These are phyloP conservation scores for Lactarius sp. DNA, from an alignment of 768 basidiomycete genomes.

Conservation along the genomic window DNA sequence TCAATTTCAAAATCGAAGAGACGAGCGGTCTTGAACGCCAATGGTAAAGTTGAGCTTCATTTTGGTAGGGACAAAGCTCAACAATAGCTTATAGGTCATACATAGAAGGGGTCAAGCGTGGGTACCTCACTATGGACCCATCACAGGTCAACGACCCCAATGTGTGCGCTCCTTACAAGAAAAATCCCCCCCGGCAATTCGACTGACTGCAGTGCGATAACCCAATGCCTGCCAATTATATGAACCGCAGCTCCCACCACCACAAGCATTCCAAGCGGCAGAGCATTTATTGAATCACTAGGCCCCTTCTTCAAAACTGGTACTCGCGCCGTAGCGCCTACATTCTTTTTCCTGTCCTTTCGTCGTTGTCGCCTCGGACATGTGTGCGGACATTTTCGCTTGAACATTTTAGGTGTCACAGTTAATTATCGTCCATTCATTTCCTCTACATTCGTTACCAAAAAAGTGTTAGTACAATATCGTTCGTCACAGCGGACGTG, in stretches of 20 bases:
- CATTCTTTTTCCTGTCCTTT: background rate
- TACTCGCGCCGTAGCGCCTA: background rate
- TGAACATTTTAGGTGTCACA: background rate
- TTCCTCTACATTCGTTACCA: background rate
- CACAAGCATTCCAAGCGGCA: background rate
- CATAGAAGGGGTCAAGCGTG: constrained; percentile 50
- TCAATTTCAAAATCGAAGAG: constrained; percentile 72
- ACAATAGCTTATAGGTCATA: constrained; percentile 49
- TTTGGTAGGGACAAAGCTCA: background rate
- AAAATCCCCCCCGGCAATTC: background rate
- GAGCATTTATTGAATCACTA: background rate
- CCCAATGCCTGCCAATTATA: background rate
- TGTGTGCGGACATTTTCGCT: background rate
- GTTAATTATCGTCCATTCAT: background rate
- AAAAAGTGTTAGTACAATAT: too few relatives aligned
- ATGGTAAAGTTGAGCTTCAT: constrained; percentile 42
- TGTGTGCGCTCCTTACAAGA: constrained; percentile 47
- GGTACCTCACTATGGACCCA: constrained; percentile 63
- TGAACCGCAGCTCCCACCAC: background rate
- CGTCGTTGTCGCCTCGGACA: background rate
- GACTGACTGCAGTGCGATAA: background rate
- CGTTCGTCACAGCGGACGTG: too few relatives aligned
- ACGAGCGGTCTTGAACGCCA: constrained; percentile 49
- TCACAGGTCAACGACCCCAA: constrained; percentile 48
- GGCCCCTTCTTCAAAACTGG: background rate